Conservation (phyloP, 73 alveolate genomes). For the Tetrahymena borealis region DNA sequence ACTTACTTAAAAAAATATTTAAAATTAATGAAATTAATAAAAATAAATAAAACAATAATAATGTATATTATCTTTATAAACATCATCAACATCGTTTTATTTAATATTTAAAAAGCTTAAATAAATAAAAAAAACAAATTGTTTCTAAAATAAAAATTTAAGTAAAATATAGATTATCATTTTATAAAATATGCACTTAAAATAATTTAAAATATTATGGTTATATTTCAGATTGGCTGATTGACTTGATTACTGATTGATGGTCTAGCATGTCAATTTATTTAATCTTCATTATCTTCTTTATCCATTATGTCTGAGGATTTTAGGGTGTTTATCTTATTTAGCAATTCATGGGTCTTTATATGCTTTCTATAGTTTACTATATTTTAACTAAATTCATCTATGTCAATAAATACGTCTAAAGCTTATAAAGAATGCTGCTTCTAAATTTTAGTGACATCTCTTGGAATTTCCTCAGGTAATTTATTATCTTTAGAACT, state of each 20-base stretch:
- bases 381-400: background rate
- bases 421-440: background rate
- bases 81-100: no score
- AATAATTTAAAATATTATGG: no score
- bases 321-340: background rate
- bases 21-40: background rate
- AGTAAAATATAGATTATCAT: no score
- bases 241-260: no score
- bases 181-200: no score
- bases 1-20: background rate
- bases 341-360: background rate
- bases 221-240: no score
- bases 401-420: background rate
- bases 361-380: background rate
- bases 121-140: no score
- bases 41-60: no score
- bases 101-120: no score
- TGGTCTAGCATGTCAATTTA: no score
- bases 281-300: background rate
- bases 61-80: no score
- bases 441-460: background rate
- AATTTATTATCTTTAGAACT: background rate
- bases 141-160: no score
- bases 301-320: background rate
- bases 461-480: background rate